These are phyloP conservation scores for Beauveria bassiana DNA, from an alignment of 2,329 filamentous ascomycete species.

Conservation along the genomic window DNA sequence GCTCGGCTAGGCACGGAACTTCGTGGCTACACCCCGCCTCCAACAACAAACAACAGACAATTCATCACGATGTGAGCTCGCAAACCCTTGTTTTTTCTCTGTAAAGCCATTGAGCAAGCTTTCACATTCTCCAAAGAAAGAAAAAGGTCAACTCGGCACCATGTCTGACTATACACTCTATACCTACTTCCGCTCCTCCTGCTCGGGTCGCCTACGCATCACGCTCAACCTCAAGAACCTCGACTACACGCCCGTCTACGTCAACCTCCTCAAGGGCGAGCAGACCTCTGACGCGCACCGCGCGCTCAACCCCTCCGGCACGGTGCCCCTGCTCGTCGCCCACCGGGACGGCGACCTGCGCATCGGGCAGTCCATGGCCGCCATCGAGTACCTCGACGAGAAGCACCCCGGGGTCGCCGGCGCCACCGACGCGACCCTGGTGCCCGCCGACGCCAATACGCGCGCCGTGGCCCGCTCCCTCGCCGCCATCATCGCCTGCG, in stretches of 20 bases:
- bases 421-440: constrained; percentile 23
- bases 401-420: constrained; percentile 28
- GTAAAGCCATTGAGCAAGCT: neutral
- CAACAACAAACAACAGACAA: neutral
- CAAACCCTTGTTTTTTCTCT: neutral
- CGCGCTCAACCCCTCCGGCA: constrained; percentile 43
- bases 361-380: constrained; percentile 51
- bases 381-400: constrained; percentile 56
- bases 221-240: constrained; percentile 49
- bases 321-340: constrained; percentile 46
- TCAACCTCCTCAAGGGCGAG: constrained; percentile 48
- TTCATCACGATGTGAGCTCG: neutral
- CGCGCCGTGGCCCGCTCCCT: constrained; percentile 47
- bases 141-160: neutral
- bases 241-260: constrained; percentile 34
- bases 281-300: constrained; percentile 39
- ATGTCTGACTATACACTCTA: constrained; percentile 38
- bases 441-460: constrained; percentile 35
- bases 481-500: constrained; percentile 44
- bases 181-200: constrained; percentile 56
- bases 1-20: neutral
- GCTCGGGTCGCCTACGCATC: constrained; percentile 53
- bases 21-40: neutral
- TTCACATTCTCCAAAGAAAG: neutral
- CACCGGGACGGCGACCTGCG: constrained; percentile 25